Percentiles rank a stretch among this genome's conserved stretches.
These are phyloP conservation scores for Rhazya stricta DNA, from an alignment of 257 asterid genomes.

Conservation along the genomic window DNA sequence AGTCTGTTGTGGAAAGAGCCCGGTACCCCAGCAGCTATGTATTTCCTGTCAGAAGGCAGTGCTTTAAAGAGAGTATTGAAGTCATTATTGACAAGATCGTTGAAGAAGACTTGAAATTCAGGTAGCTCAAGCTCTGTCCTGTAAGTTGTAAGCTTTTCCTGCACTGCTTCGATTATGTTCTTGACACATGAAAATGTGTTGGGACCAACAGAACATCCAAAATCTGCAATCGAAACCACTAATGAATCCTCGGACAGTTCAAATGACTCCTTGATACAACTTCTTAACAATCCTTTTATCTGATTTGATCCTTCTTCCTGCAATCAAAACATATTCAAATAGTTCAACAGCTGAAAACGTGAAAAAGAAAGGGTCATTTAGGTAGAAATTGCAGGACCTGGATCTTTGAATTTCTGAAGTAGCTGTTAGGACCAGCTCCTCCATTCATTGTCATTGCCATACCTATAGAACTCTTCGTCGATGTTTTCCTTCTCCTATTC, in stretches of 20 bases:
- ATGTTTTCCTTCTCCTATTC: no score
- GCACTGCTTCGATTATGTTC: constrained; percentile 33
- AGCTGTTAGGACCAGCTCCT: constrained; percentile 10
- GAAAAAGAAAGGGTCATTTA: no score
- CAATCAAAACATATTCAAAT: neutral
- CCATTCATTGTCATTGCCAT: neutral
- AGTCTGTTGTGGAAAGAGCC: constrained; percentile 41
- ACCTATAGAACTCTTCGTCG: no score
- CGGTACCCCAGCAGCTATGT: constrained; percentile 43
- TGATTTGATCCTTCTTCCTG: neutral
- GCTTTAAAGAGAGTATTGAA: constrained; percentile 46
- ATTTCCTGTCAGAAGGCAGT: constrained; percentile 34
- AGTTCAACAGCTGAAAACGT: neutral
- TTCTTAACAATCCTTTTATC: neutral
- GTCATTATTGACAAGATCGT: constrained; percentile 36
- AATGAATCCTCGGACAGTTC: neutral
- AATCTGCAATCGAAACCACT: constrained; percentile 33
- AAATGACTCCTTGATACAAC: constrained; percentile 6
- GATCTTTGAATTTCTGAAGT: constrained; percentile 3
- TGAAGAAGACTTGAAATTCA: constrained; percentile 48
- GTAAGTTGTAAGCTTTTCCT: constrained; percentile 12
- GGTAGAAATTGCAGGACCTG: neutral
- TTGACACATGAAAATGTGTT: constrained; percentile 43
- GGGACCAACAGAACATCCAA: constrained; percentile 51
- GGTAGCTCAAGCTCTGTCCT: no score